These are phyloP conservation scores for Pyricularia sp. DNA, from an alignment of 2,329 filamentous ascomycete genomes.

Conservation along the genomic window DNA sequence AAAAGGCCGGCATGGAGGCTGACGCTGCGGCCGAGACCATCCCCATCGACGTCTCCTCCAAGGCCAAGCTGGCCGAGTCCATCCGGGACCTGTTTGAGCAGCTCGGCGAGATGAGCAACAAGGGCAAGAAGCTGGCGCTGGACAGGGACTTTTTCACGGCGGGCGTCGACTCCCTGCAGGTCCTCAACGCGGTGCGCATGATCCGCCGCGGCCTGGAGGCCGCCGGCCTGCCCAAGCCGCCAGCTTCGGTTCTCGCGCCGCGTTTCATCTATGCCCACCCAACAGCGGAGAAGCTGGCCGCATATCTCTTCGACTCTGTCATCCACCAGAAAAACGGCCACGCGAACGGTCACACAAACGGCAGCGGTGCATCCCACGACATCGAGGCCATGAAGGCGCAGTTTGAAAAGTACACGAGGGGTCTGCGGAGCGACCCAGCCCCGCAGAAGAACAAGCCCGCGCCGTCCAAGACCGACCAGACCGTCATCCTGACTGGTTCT, in stretches of 20 bases:
- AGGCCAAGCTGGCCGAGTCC: conserved; percentile 18
- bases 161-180: conserved; percentile 31
- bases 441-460: conserved; percentile 14
- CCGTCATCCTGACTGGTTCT: conserved; percentile 35
- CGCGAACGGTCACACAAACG: conserved; percentile 6
- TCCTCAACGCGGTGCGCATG: conserved; percentile 26
- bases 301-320: conserved; percentile 16
- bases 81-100: conserved; percentile 20
- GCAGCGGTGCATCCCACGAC: conserved; percentile 7
- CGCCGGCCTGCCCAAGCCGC: conserved; percentile 19
- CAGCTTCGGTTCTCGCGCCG: conserved; percentile 22
- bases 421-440: conserved; percentile 14
- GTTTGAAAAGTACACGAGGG: conserved; percentile 23
- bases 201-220: conserved; percentile 23
- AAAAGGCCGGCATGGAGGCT: conserved; percentile 12
- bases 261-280: conserved; percentile 29
- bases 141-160: conserved; percentile 29
- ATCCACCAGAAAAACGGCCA: conserved; percentile 13
- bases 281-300: conserved; percentile 22
- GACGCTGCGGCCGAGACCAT: conserved; percentile 12
- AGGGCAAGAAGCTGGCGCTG: conserved; percentile 14
- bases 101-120: conserved; percentile 13
- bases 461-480: conserved; percentile 24
- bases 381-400: conserved; percentile 22
- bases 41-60: conserved; percentile 19